A percentile compares a stretch with the other conserved stretches of the same genome.
Conservation (phyloP, 2,329 filamentous ascomycete species). For the Aspergillus hortae region DNA sequence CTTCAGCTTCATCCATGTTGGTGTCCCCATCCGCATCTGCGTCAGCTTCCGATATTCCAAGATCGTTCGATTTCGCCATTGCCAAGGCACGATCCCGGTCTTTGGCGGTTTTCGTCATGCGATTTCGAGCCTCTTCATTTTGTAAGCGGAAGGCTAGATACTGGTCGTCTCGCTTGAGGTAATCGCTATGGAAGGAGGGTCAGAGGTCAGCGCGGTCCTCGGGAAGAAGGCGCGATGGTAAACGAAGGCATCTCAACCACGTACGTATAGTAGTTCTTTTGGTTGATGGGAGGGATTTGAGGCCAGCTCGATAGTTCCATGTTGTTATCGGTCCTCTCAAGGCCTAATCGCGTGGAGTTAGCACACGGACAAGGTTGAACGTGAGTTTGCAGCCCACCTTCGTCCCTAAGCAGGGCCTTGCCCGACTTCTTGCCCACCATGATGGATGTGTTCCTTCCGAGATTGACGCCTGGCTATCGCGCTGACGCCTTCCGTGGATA, state of each 20-base stretch:
- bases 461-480: too few relatives aligned
- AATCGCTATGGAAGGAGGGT: conserved; percentile 61
- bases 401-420: conserved; percentile 59
- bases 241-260: conserved; percentile 28
- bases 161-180: conserved; percentile 97
- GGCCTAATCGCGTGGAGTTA: conserved; percentile 53
- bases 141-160: conserved; percentile 84
- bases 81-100: conserved; percentile 84
- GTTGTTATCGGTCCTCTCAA: conserved; percentile 96
- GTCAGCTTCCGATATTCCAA: conserved; percentile 52
- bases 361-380: not conserved
- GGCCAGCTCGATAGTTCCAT: conserved; percentile 96
- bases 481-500: too few relatives aligned
- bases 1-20: conserved; percentile 55
- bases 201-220: conserved; percentile 9
- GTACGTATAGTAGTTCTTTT: conserved; percentile 99
- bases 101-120: conserved; percentile 79
- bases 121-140: conserved; percentile 78
- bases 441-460: conserved; percentile 13
- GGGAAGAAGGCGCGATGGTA: not conserved
- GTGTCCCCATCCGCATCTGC: conserved; percentile 47
- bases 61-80: conserved; percentile 65
- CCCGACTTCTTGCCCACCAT: conserved; percentile 68
- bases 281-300: conserved; percentile 88
- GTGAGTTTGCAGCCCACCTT: conserved; percentile 38